A percentile compares a stretch with the other conserved stretches of the same genome.
These are phyloP conservation scores for Pelargonium cotyledonis DNA, from an alignment of 441 rosid genomes.

Conservation along the genomic window DNA sequence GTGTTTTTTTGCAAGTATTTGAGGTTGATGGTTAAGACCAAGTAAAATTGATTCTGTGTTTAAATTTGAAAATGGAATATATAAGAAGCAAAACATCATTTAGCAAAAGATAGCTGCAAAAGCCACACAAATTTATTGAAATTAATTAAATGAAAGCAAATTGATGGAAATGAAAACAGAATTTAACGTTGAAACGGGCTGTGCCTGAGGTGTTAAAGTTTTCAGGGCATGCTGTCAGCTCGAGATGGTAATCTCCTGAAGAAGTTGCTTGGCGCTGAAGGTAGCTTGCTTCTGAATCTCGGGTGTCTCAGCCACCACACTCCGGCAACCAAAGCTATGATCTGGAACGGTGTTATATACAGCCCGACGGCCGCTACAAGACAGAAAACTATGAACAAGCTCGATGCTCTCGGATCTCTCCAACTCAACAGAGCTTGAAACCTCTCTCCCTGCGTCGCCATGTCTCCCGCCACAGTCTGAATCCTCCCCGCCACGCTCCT, in stretches of 20 bases:
- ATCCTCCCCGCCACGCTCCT: constrained; percentile 65
- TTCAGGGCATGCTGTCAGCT: background rate
- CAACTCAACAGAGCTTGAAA: constrained; percentile 5
- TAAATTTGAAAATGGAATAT: too few relatives aligned
- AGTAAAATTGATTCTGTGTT: too few relatives aligned
- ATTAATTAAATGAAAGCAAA: too few relatives aligned
- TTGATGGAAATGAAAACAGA: too few relatives aligned
- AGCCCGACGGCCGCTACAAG: constrained; percentile 10
- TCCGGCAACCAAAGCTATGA: constrained; percentile 46
- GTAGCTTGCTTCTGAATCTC: constrained; percentile 56
- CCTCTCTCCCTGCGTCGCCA: constrained; percentile 75
- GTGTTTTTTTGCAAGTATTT: too few relatives aligned
- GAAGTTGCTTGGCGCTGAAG: constrained; percentile 64
- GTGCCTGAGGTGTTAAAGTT: too few relatives aligned
- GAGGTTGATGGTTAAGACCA: too few relatives aligned
- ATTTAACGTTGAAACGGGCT: too few relatives aligned
- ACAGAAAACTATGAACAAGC: constrained; percentile 1
- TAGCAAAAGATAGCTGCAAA: too few relatives aligned
- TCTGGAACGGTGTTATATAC: constrained; percentile 58
- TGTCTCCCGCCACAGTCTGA: constrained; percentile 44
- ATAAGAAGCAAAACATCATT: too few relatives aligned
- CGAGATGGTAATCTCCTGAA: constrained; percentile 65
- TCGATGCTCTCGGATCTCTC: background rate
- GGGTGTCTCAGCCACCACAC: constrained; percentile 62
- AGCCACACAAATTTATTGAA: too few relatives aligned